Conservation (phyloP, 768 basidiomycete genomes). For the Termitomyces sp. region DNA sequence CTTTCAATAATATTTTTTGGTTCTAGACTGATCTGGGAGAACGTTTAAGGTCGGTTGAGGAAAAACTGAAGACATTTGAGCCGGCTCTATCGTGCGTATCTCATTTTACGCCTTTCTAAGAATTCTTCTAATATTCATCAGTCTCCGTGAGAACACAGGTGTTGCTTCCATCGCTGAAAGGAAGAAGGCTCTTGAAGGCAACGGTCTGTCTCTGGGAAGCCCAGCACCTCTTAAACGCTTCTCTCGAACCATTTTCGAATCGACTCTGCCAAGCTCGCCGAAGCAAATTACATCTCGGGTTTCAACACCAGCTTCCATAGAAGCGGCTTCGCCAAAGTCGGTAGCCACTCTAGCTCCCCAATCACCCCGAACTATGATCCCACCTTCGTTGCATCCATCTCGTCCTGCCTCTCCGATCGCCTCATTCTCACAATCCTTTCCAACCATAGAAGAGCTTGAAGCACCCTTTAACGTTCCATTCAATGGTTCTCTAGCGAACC, state of each 20-base stretch:
- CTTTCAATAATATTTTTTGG: not conserved
- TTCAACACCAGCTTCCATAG: constrained; percentile 22
- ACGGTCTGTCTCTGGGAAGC: constrained; percentile 54
- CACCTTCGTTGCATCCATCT: constrained; percentile 62
- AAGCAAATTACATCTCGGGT: constrained; percentile 24
- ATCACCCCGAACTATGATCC: constrained; percentile 62
- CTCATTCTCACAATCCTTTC: constrained; percentile 64
- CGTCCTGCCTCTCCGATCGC: constrained; percentile 63
- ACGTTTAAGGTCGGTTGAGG: constrained; percentile 35
- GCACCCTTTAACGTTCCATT: constrained; percentile 45
- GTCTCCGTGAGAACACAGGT: constrained; percentile 19
- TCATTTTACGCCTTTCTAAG: not conserved
- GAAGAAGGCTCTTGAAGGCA: constrained; percentile 66
- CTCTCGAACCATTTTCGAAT: constrained; percentile 45
- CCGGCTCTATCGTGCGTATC: constrained; percentile 25
- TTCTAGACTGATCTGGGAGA: constrained; percentile 32
- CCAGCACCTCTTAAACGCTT: constrained; percentile 40
- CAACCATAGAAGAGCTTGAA: constrained; percentile 72
- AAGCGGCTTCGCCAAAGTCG: constrained; percentile 22
- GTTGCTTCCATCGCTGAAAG: constrained; percentile 69
- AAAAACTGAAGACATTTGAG: constrained; percentile 41
- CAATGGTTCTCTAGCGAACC: constrained; percentile 34
- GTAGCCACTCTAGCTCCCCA: constrained; percentile 29
- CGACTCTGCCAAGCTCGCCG: constrained; percentile 38
- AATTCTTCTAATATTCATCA: constrained; percentile 8